Conservation (phyloP, 2,329 filamentous ascomycete species). For the Cordyceps cicadae region DNA sequence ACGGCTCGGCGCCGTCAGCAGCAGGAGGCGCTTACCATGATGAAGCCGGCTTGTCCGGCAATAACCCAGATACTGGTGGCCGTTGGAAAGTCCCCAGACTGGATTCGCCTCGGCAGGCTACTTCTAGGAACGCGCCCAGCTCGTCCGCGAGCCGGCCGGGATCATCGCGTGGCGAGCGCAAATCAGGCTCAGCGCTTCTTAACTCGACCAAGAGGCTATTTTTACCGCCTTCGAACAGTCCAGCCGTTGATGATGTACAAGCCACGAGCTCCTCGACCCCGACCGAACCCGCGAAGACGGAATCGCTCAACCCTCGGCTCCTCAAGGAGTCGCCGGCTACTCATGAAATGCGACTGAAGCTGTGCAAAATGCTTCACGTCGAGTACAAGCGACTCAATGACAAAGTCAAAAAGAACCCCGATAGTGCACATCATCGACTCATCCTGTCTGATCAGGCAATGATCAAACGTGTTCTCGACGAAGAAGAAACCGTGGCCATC, state of each 20-base stretch:
- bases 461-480: slow-evolving; percentile 60
- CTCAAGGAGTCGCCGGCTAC: slow-evolving; percentile 49
- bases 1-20: background rate
- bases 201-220: background rate
- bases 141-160: background rate
- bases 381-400: slow-evolving; percentile 61
- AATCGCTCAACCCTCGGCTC: slow-evolving; percentile 59
- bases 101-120: background rate
- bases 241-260: background rate
- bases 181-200: background rate
- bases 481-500: slow-evolving; percentile 67
- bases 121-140: background rate
- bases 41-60: background rate
- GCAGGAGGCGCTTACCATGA: background rate
- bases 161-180: background rate
- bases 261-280: slow-evolving; percentile 6
- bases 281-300: slow-evolving; percentile 25
- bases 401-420: slow-evolving; percentile 45
- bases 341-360: slow-evolving; percentile 46
- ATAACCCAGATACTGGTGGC: background rate
- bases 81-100: background rate
- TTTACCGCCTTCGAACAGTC: slow-evolving; percentile 7
- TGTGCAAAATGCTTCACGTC: slow-evolving; percentile 56
- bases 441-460: slow-evolving; percentile 57
- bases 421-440: slow-evolving; percentile 38